Base-by-base conservation (phyloP, 208 protist genomes). In the Leishmania braziliensis region DNA sequence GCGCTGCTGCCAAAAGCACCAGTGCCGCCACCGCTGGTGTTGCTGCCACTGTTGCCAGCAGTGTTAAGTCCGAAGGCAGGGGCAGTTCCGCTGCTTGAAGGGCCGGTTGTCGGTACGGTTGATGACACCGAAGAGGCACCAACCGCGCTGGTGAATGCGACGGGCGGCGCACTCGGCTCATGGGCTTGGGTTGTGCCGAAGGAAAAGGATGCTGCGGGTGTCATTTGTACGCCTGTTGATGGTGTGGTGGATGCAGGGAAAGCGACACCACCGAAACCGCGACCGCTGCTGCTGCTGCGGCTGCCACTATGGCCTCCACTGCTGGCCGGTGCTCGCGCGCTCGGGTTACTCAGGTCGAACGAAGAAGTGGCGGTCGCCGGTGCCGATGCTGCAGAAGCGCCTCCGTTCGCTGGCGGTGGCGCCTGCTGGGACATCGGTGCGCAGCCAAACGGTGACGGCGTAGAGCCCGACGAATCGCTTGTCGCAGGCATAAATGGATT, bases 401-500 rank as follows among this genome's bases (percentile, higher is more conserved):
- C 18, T 48, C 65, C 70, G 43, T 51, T 56, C 10, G 48, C 39
- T 18, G 48, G 70, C 0, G 70, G 12, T 5, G 70, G 48, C 71
- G 50, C 51, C 20, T 29, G 71, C 48, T 53, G 50, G 36, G 71
- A 43, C 26, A 29, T 26, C 50, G n/a, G 29, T 46, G 71, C 50
- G 60, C 50, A 48, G 3, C 71, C 71, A 56, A 53, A 53, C 5
- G 71, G 9, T n/a, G 50, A 0, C 0, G 71, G 29, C 50, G 33
- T 53, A 48, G 46, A 14, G n/a, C 3, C 60, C 50, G 71, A 75
- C 50, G 71, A 53, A 39, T 29, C 9, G 8, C 5, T 29, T 0
- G 71, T 10, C 5, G 71, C 20, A 29, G 71, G 2, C 71, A 75
- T 60, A 12, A 75, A 75, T 14, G 71, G 71, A 43, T 75, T 75